Evolutionary conservation across 2,329 filamentous ascomycete species (phyloP), one percentile per base, ranked within the genome.

Genomic region (Mariannaea elegans): DNA sequence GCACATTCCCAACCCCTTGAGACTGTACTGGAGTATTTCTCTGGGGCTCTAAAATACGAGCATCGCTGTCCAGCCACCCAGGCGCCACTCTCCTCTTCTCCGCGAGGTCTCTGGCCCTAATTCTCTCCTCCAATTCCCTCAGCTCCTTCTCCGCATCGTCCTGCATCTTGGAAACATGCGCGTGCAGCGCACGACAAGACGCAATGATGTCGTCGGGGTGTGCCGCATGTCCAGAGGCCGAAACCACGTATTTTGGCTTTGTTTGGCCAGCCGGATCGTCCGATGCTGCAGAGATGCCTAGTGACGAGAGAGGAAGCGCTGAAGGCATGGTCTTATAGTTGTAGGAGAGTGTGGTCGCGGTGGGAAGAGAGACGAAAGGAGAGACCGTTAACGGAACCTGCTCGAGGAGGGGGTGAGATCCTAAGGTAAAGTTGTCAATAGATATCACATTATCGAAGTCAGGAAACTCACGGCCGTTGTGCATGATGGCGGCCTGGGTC

Each of bases 321-420:
- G 93, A 94, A 0, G 94, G 92, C 73, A 98, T 90, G 10, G 88
- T 85, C 74, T 94, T 94, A 84, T 97, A 98, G 68, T 93, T 97
- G 81, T 98, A 98, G 21, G 95, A 94, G 7, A 99, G 87, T 0
- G 94, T 97, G 18, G 94, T 91, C 23, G 94, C 90, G 27, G 92
- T 90, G 10, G 95, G 95, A 29, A 99, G 89, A 61, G 90, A 91
- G 70, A 98, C 87, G 80, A 97, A 97, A 23, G 95, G 95, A 3
- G 94, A 97, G 42, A 98, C 93, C 48, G 93, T 96, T 55, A 99
- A 82, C 27, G 95, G 93, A 38, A 98, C 88, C 79, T 99, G 95
- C 66, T 94, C 91, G 45, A 99, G 88, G 65, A 97, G 87, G 14
- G 90, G 92, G 78, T 97, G 93, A 14, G 93, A 88, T 66, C 86